Base-by-base conservation (phyloP, 345 rosid species). In the Citrus medica region DNA sequence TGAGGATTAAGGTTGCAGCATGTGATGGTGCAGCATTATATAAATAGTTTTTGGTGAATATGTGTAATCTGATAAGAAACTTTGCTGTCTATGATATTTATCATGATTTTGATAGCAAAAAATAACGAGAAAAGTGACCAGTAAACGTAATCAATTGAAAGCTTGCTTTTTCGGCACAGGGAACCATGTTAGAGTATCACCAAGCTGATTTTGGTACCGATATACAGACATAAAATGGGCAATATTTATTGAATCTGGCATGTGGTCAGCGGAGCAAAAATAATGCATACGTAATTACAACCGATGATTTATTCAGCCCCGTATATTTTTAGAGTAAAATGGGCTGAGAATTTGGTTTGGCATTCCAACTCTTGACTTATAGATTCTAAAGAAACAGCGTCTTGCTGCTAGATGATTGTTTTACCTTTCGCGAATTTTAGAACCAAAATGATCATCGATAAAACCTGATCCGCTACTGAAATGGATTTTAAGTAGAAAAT, bases 171-270 rank as follows among this genome's bases (percentile, higher is more conserved):
- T 21, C 6, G 21, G 69, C 17, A 27, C 4, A 22, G 19, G 42
- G 46, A 24, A 5, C 71, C 78, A 64, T 32, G 78, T 75, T 48
- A 30, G 70, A 51, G 62, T 75, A 32, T 64, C 71, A 48, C 33
- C 32, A 1, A 1, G 24, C 30, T 46, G 46, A 48, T 30, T 28
- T 63, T 28, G 63, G 30, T 13, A 63, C 28, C 46, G 46, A 63
- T 19, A 28, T 0, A 30, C 59, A 13, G 78, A 63, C 60, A 75
- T 22, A 9, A 40, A 6, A 48, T 22, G 42, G 69, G 70, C 40
- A 28, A 2, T 62, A 9, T 62, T 21, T 74, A 62, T 40, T 30
- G 28, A 75, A 48, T 46, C 60, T 28, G 46, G 13, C 69, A 28
- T 46, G 70, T 28, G 61, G 61, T 48, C 78, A 28, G 61, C 12